Evolutionary conservation across 169 alveolate species (phyloP), one percentile per base, ranked within the genome.

Genomic region (Plasmodium inui): DNA sequence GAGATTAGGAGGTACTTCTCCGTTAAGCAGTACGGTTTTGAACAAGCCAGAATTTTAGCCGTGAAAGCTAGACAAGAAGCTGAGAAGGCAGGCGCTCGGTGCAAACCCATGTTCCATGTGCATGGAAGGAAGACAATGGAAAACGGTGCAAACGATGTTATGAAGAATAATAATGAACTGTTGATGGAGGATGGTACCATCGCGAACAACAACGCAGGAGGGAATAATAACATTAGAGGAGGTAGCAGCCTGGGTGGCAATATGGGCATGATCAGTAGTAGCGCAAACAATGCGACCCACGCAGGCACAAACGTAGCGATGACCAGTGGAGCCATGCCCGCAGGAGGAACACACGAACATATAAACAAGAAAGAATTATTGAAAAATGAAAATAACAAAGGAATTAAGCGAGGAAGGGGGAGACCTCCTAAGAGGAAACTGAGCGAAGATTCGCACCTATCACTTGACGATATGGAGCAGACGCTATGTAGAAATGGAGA

Each of bases 21-120:
- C 37, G 97, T 96, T 1, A 96, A 96, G 34, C 96, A 96, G n/a
- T 96, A 95, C 79, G 97, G 97, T 22, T 96, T 96, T 84, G 97
- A 96, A 73, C 97, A 96, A 89, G 97, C 97, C 10, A 46, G 97
- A 55, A 85, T 96, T 92, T 94, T 96, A 53, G 97, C 97, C n/a
- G 96, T 96, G 37, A 96, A 96, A 80, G 96, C 97, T 82, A 84
- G 97, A 22, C 96, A 96, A 67, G 95, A 90, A 83, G 95, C 95
- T 12, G 95, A 90, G 19, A 86, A 86, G n/a, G 93, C 93, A 32
- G 93, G 93, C 41, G 93, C 93, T 2, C 53, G 93, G n/a, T 86
- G 93, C 28, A 86, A 86, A 37, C 93, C 93, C 9, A 86, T 86
- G 93, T 86, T 86, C 70, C 93, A 86, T 76, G 93, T 86, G 8